A percentile compares a stretch with the other conserved stretches of the same genome.
Evolutionary conservation across 805 yeast species (phyloP).

Genomic region (Myxozyma kluyveri): DNA sequence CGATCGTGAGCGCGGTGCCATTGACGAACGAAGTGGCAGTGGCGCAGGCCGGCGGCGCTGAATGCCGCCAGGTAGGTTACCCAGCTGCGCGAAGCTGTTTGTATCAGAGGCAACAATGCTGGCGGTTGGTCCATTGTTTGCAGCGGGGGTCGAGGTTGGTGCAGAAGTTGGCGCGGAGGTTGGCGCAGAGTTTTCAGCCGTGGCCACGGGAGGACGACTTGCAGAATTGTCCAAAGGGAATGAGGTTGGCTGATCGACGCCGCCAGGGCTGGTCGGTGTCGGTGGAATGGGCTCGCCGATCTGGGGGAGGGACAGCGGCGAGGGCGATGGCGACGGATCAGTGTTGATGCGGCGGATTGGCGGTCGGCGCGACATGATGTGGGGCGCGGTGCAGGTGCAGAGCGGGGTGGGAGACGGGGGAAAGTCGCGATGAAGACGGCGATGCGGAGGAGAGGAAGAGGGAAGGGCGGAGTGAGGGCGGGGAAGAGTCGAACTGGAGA

Average conservation of each 20-base stretch:
- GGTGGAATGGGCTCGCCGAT: constrained; percentile 13
- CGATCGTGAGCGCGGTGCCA: constrained; percentile 27
- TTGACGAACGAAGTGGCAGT: constrained; percentile 22
- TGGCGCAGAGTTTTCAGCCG: not conserved
- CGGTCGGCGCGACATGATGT: not conserved
- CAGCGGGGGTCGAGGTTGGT: not conserved
- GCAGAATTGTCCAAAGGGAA: not conserved
- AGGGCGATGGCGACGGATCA: not conserved
- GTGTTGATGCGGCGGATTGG: not conserved
- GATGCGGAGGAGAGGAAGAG: not conserved
- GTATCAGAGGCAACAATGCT: not conserved
- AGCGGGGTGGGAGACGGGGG: not conserved
- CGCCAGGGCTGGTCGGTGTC: constrained; percentile 3
- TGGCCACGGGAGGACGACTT: not conserved
- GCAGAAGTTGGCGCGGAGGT: constrained; percentile 1
- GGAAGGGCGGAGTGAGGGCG: not conserved
- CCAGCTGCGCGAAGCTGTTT: not conserved
- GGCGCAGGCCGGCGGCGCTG: constrained; percentile 25
- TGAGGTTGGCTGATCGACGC: no score
- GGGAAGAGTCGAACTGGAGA: not conserved
- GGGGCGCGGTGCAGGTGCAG: not conserved
- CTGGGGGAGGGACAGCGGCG: not conserved
- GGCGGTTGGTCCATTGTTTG: not conserved
- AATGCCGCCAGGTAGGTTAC: not conserved
- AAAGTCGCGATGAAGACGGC: not conserved